Base-by-base conservation (phyloP, 2,329 filamentous ascomycete genomes). In the Fusarium sp. region DNA sequence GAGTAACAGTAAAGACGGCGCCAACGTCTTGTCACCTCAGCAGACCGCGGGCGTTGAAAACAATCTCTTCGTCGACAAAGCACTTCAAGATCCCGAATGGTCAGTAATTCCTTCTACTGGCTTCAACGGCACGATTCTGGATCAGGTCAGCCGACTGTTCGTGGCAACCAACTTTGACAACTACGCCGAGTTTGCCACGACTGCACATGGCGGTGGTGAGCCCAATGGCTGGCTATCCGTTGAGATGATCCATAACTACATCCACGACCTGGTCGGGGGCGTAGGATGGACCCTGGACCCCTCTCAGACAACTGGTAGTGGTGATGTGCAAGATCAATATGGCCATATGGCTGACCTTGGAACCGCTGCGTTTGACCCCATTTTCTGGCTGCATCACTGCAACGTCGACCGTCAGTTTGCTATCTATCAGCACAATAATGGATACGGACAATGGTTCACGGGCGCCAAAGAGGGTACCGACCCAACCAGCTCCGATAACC, bases 311-410 rank as follows among this genome's bases (percentile, higher is more conserved):
- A 11, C 10, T 6, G 15, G 26, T 38, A 22, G 7, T 5, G 44
- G 12, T 11, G 7, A 2, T 12, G 22, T 15, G 34, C 4, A 10
- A 11, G 5, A 35, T 7, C 2, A 15, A 12, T 24, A 40, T 15
- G 60, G 60, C 7, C 56, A 63, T 11, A 63, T 63, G 60, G 25
- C 39, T 9, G 36, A 60, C 12, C 47, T 60, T 7, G 47, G 48
- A 8, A 38, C 50, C 1, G 60, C 56, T 6, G 60, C 56, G 3
- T 64, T 53, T 28, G 60, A 64, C 11, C 60, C 60, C 13, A 54
- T 64, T 15, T 64, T 64, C 32, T 64, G 60, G 60, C 60, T 64
- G 7, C 60, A 64, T 35, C 56, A 64, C 28, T 51, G 50, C 22
- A 48, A 58, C 7, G 42, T 55, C 13, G 56, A 59, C 11, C 50